Base-by-base conservation (phyloP, 1,284 basidiomycete genomes). In the Pholiota adiposa region DNA sequence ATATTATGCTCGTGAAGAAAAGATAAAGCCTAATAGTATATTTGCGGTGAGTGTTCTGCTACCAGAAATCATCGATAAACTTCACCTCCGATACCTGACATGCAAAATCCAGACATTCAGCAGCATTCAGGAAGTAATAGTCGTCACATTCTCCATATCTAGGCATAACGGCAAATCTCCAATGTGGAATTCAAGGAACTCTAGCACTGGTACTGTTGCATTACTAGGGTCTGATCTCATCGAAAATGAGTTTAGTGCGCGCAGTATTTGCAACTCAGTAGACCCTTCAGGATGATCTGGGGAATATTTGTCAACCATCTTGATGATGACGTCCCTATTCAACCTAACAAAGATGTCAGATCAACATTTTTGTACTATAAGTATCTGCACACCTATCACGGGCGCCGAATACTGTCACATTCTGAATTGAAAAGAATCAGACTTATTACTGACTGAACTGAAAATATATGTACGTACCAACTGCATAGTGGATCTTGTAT, bases 281-380 rank as follows among this genome's bases (percentile, higher is more conserved):
- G 54, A 34, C 16, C 58, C 58, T 18, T 64, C 60, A 36, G 62
- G 44, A 21, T 61, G 50, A 9, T 64, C 55, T 33, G 60, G 25
- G 23, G 46, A 48, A 29, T 48, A 48, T 21, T 48, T 48, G 25
- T 48, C 33, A 23, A 64, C 29, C 8, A 60, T 7, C 41, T 63
- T 64, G 27, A 64, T 64, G 44, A 60, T 54, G 5, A 64, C 63
- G 34, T 64, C 58, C 44, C 61, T 40, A 31, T 65, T 63, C 44
- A 60, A 51, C 57, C 59, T 57, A 29, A 3, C 6, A 11, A 25
- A 36, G 33, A 29, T n/a, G 33, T 51, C n/a, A 46, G 19, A 21
- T 18, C 11, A n/a, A 23, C 16, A 19, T 16, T 44, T 40, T 18
- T 18, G 38, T n/a, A 5, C 19, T 4, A 11, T 11, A 31, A 5